phyloP scores from a whole-genome alignment of 2,329 filamentous ascomycete species.

The Penicillium sp. region DNA sequence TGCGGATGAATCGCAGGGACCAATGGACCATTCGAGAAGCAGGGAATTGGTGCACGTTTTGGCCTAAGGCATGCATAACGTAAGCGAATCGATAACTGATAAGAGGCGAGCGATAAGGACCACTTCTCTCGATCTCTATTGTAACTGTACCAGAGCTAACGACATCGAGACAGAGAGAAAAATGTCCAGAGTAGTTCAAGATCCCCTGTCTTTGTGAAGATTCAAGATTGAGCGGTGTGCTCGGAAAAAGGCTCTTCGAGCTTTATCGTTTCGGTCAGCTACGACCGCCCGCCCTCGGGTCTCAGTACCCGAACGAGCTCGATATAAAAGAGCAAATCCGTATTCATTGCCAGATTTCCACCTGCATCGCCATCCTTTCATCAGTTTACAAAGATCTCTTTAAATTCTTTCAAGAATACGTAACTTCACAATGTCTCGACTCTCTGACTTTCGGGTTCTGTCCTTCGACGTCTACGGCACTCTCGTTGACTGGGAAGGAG shows the following conservation, averaged over 20 bases:
- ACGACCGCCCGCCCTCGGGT: neutral
- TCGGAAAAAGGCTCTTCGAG: neutral
- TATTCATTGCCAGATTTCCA: neutral
- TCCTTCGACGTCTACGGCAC: neutral
- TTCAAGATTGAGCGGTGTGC: neutral
- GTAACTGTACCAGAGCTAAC: neutral
- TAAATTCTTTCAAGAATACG: neutral
- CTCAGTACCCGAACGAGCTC: neutral
- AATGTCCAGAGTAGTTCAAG: neutral
- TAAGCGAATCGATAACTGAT: neutral
- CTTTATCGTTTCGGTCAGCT: neutral
- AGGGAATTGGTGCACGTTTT: neutral
- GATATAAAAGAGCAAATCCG: neutral
- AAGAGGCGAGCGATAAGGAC: neutral
- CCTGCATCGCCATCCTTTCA: neutral
- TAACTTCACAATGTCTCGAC: neutral
- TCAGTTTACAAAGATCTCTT: neutral
- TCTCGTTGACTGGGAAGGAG: neutral
- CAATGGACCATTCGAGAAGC: neutral
- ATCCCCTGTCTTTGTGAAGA: neutral
- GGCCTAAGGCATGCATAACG: neutral
- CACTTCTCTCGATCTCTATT: neutral
- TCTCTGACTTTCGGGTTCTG: neutral
- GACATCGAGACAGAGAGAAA: neutral
- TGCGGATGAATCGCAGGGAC: neutral